Percentiles rank a stretch among this genome's conserved stretches.
These are phyloP conservation scores for Annulohypoxylon moriforme DNA, from an alignment of 495 filamentous ascomycete genomes.

Conservation along the genomic window DNA sequence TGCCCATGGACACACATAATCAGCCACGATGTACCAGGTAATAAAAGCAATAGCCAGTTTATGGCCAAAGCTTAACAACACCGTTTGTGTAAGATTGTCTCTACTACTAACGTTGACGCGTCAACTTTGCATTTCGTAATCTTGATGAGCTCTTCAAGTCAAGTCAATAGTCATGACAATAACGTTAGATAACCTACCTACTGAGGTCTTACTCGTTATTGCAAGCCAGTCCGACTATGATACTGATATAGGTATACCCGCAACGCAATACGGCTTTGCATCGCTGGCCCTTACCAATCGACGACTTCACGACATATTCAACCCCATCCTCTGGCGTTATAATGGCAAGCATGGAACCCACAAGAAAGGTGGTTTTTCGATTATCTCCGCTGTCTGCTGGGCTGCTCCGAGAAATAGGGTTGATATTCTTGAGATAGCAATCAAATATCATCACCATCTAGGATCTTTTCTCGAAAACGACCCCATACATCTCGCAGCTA, in stretches of 20 bases:
- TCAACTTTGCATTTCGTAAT: neutral
- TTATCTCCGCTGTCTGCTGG: constrained; percentile 3
- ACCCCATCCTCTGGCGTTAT: constrained; percentile 18
- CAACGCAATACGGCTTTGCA: constrained; percentile 1
- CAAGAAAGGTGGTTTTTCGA: neutral
- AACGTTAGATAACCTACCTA: neutral
- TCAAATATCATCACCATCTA: constrained; percentile 1
- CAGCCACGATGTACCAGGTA: neutral
- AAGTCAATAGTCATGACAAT: neutral
- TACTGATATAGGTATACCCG: no score
- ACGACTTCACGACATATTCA: constrained; percentile 21
- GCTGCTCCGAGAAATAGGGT: constrained; percentile 10
- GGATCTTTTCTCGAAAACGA: neutral
- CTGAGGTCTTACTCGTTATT: constrained; percentile 11
- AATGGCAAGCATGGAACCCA: neutral
- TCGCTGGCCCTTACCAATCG: constrained; percentile 24
- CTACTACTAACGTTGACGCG: neutral
- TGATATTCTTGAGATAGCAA: constrained; percentile 32
- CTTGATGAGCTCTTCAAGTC: neutral
- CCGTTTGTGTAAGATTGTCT: neutral
- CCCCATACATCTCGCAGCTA: constrained; percentile 2
- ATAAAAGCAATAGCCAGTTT: neutral
- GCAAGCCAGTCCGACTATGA: neutral
- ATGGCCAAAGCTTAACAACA: neutral
- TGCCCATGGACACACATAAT: no score